phyloP scores from a whole-genome alignment of 192 early-diverging fungal species.

The Irineochytrium annulatum region DNA sequence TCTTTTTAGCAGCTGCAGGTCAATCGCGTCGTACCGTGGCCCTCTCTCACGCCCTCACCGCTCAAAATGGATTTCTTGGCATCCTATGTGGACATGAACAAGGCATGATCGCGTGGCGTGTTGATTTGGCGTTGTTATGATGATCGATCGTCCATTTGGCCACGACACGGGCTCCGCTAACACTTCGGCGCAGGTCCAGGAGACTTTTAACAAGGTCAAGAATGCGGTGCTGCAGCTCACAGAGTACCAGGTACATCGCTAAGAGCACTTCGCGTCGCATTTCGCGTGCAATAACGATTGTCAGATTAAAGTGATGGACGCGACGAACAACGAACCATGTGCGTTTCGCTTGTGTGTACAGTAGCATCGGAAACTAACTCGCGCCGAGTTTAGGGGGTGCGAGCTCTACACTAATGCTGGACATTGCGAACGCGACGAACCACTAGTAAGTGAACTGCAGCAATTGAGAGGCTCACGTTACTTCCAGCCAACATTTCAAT shows the following conservation, averaged over 20 bases:
- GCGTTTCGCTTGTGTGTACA: constrained; percentile 2
- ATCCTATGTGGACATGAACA: constrained; percentile 33
- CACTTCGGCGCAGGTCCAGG: too few species aligned
- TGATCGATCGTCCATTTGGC: too few species aligned
- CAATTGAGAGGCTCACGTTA: constrained; percentile 10
- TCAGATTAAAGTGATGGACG: constrained; percentile 55
- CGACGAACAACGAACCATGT: constrained; percentile 89
- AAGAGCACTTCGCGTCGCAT: constrained; percentile 16
- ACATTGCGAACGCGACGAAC: constrained; percentile 76
- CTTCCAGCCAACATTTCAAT: constrained; percentile 75
- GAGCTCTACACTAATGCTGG: constrained; percentile 87
- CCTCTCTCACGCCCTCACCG: too few species aligned
- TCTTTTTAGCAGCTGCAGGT: too few species aligned
- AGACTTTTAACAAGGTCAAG: constrained; percentile 55
- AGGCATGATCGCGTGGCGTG: too few species aligned
- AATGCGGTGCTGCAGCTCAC: constrained; percentile 90
- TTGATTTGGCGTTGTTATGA: too few species aligned
- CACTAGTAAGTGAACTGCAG: constrained; percentile 57
- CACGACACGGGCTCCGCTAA: too few species aligned
- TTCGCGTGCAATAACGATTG: not conserved
- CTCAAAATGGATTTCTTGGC: constrained; percentile 19
- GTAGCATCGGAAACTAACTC: not conserved
- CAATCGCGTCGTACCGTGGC: too few species aligned
- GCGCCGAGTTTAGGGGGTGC: constrained; percentile 62
- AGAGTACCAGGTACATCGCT: constrained; percentile 88